Evolutionary conservation across 192 early-diverging fungal species (phyloP), one percentile per base, ranked within the genome.

Genomic region (Coemansia sp.): DNA sequence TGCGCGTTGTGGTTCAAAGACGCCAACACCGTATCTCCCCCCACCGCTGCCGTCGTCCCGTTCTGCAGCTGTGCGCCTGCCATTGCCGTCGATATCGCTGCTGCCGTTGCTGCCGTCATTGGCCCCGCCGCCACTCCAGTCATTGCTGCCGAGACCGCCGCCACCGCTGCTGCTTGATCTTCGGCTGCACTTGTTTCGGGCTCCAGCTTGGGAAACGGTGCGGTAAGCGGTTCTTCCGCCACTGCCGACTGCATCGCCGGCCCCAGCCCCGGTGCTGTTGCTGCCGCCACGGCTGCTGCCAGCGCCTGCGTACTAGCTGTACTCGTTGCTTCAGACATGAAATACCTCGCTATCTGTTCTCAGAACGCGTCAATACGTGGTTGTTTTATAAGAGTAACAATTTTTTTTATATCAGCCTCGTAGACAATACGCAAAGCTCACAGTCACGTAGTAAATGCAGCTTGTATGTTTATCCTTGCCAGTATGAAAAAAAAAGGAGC

Each of bases 71-170:
- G 59, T 16, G 58, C 61, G 11, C 32, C 57, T 26, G 54, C 58
- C 36, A 67, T 61, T 20, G 62, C 62, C 0, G 54, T 65, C 34
- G 65, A 60, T 3, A 75, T 44, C 12, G 71, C 65, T 11, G 54
- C 62, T 0, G 63, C 70, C 11, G 63, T 66, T 4, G 64, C 60
- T 20, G 53, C 28, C 17, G 60, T 56, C 10, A 65, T 56, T 14
- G 45, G 31, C 43, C 16, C 45, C 12, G 45, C n/a, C 5, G 45
- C 18, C 20, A 47, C 45, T 11, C 51, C 49, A 23, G 34, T 51
- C 5, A 57, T 8, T 21, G 43, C 58, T 16, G 58, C 36, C 30
- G 58, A 41, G 4, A 23, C 21, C 1, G 51, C 51, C 9, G 41
- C 23, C 0, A 15, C 32, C 15, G 18, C 16, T 37, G 36, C n/a